Percentiles rank a stretch among this genome's conserved stretches.
These are phyloP conservation scores for Exophiala xenobiotica DNA, from an alignment of 2,329 filamentous ascomycete genomes.

Conservation along the genomic window DNA sequence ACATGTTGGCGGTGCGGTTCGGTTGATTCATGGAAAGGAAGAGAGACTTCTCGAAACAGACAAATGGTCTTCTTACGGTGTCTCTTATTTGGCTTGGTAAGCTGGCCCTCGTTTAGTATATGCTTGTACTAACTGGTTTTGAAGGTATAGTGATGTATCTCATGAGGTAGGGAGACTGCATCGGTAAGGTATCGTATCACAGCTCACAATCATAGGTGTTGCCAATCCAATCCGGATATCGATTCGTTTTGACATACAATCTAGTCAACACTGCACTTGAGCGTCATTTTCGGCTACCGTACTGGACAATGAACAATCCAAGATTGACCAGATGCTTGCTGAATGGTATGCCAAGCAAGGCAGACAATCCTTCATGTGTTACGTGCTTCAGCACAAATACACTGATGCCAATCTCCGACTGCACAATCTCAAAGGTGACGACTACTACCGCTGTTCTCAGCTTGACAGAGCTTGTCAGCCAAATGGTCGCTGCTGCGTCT, in stretches of 20 bases:
- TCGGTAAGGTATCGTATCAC: background rate
- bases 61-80: constrained; percentile 32
- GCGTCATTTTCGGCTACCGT: background rate
- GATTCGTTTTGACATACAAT: constrained; percentile 56
- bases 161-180: constrained; percentile 44
- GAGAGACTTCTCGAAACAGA: constrained; percentile 35
- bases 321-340: background rate
- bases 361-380: constrained; percentile 22
- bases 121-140: background rate
- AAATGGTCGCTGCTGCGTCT: constrained; percentile 8
- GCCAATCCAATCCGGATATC: constrained; percentile 49
- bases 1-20: constrained; percentile 49
- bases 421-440: constrained; percentile 29
- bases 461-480: constrained; percentile 6
- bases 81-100: constrained; percentile 43
- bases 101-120: background rate
- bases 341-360: constrained; percentile 5
- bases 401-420: constrained; percentile 25
- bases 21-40: constrained; percentile 40
- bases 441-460: constrained; percentile 17
- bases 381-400: constrained; percentile 31
- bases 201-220: constrained; percentile 25
- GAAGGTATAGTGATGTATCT: constrained; percentile 46
- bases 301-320: background rate
- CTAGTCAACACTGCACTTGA: constrained; percentile 38